Evolutionary conservation across 441 rosid species (phyloP).

Genomic region (Corymbia calophylla): DNA sequence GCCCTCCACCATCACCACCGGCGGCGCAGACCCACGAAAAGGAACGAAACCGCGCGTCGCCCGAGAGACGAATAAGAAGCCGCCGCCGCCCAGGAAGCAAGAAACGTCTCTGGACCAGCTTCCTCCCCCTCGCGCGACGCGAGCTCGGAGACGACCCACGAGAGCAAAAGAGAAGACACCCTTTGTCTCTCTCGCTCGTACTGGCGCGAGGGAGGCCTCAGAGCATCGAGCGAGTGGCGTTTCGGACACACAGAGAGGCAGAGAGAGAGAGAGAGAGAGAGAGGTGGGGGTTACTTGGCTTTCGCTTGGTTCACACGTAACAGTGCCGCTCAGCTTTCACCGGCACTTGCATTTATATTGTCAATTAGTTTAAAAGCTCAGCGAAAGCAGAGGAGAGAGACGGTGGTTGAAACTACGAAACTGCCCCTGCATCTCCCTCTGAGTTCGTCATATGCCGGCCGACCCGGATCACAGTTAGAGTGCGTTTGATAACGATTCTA

Average conservation of each 20-base stretch:
- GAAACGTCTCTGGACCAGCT: background rate
- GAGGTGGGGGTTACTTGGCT: constrained; percentile 5
- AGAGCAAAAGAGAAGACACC: background rate
- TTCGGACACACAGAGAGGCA: background rate
- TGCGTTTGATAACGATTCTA: too few relatives aligned
- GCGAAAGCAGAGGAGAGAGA: background rate
- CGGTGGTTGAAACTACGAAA: background rate
- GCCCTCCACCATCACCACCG: background rate
- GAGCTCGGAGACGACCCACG: background rate
- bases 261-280: background rate
- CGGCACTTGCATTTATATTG: background rate
- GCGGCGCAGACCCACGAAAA: background rate
- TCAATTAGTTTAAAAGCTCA: background rate
- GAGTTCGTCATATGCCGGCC: background rate
- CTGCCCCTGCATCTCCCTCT: background rate
- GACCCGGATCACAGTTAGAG: background rate
- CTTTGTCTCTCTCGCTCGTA: background rate
- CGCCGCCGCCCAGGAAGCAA: background rate
- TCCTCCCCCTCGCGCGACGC: background rate
- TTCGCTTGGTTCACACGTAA: constrained; percentile 86
- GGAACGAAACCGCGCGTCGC: background rate
- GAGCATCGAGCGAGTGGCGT: background rate
- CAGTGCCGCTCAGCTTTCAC: background rate
- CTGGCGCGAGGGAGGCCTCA: background rate
- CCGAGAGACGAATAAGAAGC: background rate